These are phyloP conservation scores for Lentinula detonsa DNA, from an alignment of 768 basidiomycete species.

Conservation along the genomic window DNA sequence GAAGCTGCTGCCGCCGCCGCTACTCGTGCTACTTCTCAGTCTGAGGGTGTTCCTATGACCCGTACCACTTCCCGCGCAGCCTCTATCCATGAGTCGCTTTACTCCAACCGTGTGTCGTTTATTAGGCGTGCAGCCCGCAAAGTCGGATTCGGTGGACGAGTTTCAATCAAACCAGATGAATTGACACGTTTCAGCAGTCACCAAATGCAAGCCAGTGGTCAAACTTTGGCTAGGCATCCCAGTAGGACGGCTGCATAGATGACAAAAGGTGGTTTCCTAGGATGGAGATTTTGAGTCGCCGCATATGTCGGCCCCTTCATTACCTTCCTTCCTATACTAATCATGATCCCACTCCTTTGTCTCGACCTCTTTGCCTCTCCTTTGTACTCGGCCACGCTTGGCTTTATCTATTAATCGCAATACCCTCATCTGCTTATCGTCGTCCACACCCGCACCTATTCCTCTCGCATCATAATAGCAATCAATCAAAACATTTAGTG, in stretches of 20 bases:
- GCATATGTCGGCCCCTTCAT: slow-evolving; percentile 1
- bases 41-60: slow-evolving; percentile 64
- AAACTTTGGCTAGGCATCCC: slow-evolving; percentile 72
- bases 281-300: slow-evolving; percentile 3
- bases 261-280: slow-evolving; percentile 3
- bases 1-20: slow-evolving; percentile 31
- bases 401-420: slow-evolving; percentile 1
- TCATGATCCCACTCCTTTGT: neutral
- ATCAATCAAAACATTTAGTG: neutral
- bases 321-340: neutral
- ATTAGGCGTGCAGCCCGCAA: slow-evolving; percentile 82
- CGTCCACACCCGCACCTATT: slow-evolving; percentile 4
- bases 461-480: slow-evolving; percentile 2
- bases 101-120: slow-evolving; percentile 94
- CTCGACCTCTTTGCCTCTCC: neutral
- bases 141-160: slow-evolving; percentile 81
- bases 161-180: slow-evolving; percentile 80
- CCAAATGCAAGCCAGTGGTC: slow-evolving; percentile 75
- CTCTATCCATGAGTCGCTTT: slow-evolving; percentile 86
- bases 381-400: neutral
- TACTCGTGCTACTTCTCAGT: slow-evolving; percentile 27
- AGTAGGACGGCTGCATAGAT: slow-evolving; percentile 41
- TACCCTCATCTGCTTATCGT: slow-evolving; percentile 3
- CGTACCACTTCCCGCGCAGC: slow-evolving; percentile 89
- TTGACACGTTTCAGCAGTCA: slow-evolving; percentile 82